Conservation (phyloP, 2,329 filamentous ascomycete genomes). For the Fusarium domesticum region DNA sequence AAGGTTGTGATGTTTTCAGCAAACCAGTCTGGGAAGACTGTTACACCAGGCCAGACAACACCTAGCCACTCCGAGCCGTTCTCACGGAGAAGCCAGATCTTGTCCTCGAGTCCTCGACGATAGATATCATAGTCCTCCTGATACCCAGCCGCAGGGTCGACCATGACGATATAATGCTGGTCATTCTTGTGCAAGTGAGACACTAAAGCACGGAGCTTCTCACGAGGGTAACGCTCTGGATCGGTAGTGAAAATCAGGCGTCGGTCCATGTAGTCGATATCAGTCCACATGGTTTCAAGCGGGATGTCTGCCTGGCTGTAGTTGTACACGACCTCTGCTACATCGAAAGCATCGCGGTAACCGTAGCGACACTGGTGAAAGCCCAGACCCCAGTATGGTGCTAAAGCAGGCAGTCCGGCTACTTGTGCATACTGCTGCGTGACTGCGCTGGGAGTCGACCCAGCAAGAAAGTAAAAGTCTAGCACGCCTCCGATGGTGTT, state of each 20-base stretch:
- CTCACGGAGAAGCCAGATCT: slow-evolving; percentile 47
- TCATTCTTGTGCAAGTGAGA: slow-evolving; percentile 62
- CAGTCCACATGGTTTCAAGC: slow-evolving; percentile 68
- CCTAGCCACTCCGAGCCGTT: slow-evolving; percentile 60
- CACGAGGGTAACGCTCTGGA: slow-evolving; percentile 62
- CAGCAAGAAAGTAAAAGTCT: slow-evolving; percentile 77
- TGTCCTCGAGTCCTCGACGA: slow-evolving; percentile 40
- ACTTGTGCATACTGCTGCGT: slow-evolving; percentile 68
- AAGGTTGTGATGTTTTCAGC: slow-evolving; percentile 59
- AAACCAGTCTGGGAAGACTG: slow-evolving; percentile 77
- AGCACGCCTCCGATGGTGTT: slow-evolving; percentile 75
- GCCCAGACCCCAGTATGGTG: slow-evolving; percentile 78
- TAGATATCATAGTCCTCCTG: slow-evolving; percentile 42
- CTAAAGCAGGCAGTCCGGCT: slow-evolving; percentile 70
- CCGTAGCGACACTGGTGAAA: slow-evolving; percentile 83
- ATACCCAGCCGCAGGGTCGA: slow-evolving; percentile 64
- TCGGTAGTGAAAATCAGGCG: slow-evolving; percentile 60
- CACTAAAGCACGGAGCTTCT: slow-evolving; percentile 63
- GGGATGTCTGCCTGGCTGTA: slow-evolving; percentile 64
- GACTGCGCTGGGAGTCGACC: slow-evolving; percentile 65
- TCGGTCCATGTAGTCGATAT: slow-evolving; percentile 68
- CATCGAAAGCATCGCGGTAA: slow-evolving; percentile 68
- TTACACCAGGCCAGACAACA: slow-evolving; percentile 74
- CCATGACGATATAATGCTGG: slow-evolving; percentile 74
- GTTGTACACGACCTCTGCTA: slow-evolving; percentile 65